These are phyloP conservation scores for Capsella bursapastoris DNA, from an alignment of 345 rosid genomes.

Conservation along the genomic window DNA sequence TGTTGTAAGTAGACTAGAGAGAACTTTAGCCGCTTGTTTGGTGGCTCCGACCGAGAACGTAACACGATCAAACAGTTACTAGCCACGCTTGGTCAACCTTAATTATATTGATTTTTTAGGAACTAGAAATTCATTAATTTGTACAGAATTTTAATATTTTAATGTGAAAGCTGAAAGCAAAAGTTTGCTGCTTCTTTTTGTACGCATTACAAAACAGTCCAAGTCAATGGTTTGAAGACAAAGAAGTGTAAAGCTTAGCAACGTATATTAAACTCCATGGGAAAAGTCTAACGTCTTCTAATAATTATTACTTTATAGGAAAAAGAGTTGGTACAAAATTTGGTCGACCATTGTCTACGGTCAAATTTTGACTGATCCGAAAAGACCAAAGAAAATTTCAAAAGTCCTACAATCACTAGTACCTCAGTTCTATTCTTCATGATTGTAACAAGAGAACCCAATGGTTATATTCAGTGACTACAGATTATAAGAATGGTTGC, in stretches of 20 bases:
- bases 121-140: not conserved
- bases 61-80: conserved; percentile 46
- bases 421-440: not conserved
- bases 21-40: conserved; percentile 57
- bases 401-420: conserved; percentile 1
- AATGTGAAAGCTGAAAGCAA: conserved; percentile 30
- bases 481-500: conserved; percentile 7
- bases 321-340: not conserved
- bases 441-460: not conserved
- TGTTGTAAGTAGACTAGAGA: conserved; percentile 58
- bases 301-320: conserved; percentile 7
- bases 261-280: conserved; percentile 7
- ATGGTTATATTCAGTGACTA: conserved; percentile 19
- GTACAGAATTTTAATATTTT: conserved; percentile 5
- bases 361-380: conserved; percentile 28
- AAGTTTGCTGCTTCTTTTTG: not conserved
- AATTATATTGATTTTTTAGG: not conserved
- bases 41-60: conserved; percentile 42
- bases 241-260: not conserved
- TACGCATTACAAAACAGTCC: conserved; percentile 21
- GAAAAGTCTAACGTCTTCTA: conserved; percentile 23
- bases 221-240: conserved; percentile 15
- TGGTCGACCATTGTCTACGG: not conserved
- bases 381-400: conserved; percentile 13
- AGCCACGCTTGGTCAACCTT: conserved; percentile 25